Percentiles rank a stretch among this genome's conserved stretches.
Evolutionary conservation across 371 early-diverging fungal genomes (phyloP).

Genomic region (Rhizopus sp.): DNA sequence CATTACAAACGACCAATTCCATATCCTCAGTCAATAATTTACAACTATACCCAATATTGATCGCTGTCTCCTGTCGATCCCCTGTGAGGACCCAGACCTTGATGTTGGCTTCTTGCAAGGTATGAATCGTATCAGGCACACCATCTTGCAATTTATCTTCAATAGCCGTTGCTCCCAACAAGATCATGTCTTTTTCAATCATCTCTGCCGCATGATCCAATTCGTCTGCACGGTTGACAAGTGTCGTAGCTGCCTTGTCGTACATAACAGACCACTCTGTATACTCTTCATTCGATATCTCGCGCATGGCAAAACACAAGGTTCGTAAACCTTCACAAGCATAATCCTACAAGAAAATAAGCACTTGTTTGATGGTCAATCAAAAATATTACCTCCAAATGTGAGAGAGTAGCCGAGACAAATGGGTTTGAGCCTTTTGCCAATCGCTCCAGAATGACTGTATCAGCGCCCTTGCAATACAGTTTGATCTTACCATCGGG

Average conservation of each 20-base stretch:
- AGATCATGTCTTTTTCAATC: conserved; percentile 87
- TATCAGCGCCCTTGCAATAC: conserved; percentile 98
- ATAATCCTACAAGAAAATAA: conserved; percentile 56
- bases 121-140: conserved; percentile 95
- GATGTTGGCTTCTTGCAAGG: conserved; percentile 90
- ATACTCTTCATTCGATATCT: conserved; percentile 87
- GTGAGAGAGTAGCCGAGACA: conserved; percentile 70
- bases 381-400: conserved; percentile 59
- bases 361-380: not conserved
- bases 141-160: conserved; percentile 99
- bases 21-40: conserved; percentile 84
- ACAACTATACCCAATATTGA: conserved; percentile 92
- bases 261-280: conserved; percentile 77
- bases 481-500: conserved; percentile 90
- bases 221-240: conserved; percentile 84
- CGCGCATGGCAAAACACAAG: conserved; percentile 91
- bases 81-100: conserved; percentile 98
- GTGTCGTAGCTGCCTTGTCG: conserved; percentile 86
- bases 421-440: conserved; percentile 64
- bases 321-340: conserved; percentile 93
- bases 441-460: conserved; percentile 95
- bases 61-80: conserved; percentile 92
- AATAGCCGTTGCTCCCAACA: conserved; percentile 97
- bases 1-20: conserved; percentile 77
- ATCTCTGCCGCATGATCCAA: conserved; percentile 91